phyloP scores from a whole-genome alignment of 2,329 filamentous ascomycete species.

The Parafenestella ontariensis region DNA sequence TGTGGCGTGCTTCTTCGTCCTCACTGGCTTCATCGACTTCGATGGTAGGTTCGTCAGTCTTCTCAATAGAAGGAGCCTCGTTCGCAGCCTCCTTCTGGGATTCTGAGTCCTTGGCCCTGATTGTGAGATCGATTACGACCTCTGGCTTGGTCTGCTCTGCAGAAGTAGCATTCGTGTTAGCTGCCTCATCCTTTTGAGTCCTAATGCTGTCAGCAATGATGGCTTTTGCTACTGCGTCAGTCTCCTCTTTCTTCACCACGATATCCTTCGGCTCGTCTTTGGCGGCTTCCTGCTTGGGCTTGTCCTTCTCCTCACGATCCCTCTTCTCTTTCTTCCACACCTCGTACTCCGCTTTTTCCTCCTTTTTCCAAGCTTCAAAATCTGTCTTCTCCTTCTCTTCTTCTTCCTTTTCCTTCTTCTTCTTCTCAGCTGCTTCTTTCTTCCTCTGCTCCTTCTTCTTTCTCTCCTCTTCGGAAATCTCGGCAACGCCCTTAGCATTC shows the following conservation, averaged over 20 bases:
- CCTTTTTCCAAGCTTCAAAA: conserved; percentile 45
- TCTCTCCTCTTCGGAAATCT: conserved; percentile 57
- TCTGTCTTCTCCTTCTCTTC: conserved; percentile 42
- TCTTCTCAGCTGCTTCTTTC: conserved; percentile 42
- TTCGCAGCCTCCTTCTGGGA: background rate
- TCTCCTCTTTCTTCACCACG: background rate
- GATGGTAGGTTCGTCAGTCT: background rate
- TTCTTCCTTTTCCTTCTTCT: conserved; percentile 35
- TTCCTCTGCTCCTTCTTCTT: conserved; percentile 50
- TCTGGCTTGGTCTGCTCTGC: background rate
- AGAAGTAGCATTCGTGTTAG: background rate
- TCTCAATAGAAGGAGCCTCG: background rate
- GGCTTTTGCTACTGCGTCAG: background rate
- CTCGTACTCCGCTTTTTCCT: conserved; percentile 33
- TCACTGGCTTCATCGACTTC: conserved; percentile 6
- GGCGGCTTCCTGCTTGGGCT: conserved; percentile 5
- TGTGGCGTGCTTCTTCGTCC: background rate
- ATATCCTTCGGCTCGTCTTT: conserved; percentile 5
- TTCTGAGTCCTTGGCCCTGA: background rate
- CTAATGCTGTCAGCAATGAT: background rate
- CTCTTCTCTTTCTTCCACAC: conserved; percentile 29
- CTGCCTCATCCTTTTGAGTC: background rate
- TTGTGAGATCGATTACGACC: background rate
- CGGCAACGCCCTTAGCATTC: conserved; percentile 66
- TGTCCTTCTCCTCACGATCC: conserved; percentile 10